phyloP scores from a whole-genome alignment of 208 protist genomes.

The Leptomonas pyrrhocoris region DNA sequence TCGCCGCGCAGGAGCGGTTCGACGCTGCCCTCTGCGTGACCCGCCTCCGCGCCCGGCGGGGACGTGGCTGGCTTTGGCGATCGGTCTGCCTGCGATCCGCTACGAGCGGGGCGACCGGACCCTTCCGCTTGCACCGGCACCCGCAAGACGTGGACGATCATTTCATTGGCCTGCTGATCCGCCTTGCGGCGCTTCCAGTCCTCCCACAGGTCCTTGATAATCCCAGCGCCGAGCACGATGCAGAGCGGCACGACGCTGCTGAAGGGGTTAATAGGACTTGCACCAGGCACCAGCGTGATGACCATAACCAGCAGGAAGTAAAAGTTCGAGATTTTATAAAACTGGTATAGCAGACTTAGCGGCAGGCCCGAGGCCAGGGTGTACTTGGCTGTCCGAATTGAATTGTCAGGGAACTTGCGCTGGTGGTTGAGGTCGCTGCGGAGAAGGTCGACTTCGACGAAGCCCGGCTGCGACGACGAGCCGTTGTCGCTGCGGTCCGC shows the following conservation, averaged over 20 bases:
- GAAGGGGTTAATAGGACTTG: slow-evolving; percentile 88
- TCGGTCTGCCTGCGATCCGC: background rate
- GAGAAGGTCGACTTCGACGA: slow-evolving; percentile 63
- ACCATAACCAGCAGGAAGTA: slow-evolving; percentile 94
- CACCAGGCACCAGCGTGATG: slow-evolving; percentile 83
- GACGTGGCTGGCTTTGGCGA: background rate
- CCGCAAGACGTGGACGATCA: slow-evolving; percentile 50
- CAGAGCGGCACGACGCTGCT: slow-evolving; percentile 84
- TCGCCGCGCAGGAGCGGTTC: background rate
- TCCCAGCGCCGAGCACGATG: slow-evolving; percentile 86
- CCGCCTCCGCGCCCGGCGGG: background rate
- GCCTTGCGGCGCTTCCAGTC: slow-evolving; percentile 71
- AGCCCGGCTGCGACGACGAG: slow-evolving; percentile 22
- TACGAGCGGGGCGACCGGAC: background rate
- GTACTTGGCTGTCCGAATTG: slow-evolving; percentile 77
- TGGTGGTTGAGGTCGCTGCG: slow-evolving; percentile 50
- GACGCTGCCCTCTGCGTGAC: background rate
- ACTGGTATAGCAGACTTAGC: slow-evolving; percentile 81
- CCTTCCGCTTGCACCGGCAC: slow-evolving; percentile 18
- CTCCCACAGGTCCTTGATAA: slow-evolving; percentile 90
- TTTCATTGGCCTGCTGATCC: slow-evolving; percentile 66
- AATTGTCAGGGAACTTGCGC: slow-evolving; percentile 58
- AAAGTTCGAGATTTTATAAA: slow-evolving; percentile 89
- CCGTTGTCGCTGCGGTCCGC: slow-evolving; percentile 4
- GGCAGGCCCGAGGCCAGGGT: slow-evolving; percentile 69